phyloP scores from a whole-genome alignment of 176 grass and related monocot species.

The Phoenix dactylifera region DNA sequence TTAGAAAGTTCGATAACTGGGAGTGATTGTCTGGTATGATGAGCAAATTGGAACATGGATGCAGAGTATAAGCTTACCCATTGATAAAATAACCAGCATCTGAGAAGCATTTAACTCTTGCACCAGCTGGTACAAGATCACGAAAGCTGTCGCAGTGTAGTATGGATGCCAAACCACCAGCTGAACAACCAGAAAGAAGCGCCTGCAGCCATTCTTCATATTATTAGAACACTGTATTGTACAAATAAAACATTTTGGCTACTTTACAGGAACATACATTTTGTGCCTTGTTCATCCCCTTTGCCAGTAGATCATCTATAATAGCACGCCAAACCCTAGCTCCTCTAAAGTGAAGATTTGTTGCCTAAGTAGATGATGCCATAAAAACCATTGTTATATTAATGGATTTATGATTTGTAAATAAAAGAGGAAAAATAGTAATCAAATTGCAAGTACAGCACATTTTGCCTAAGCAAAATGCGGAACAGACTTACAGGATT shows the following conservation, averaged over 20 bases:
- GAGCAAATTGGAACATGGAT: no score
- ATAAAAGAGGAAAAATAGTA: not conserved
- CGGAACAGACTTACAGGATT: conserved; percentile 5
- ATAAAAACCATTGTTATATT: not conserved
- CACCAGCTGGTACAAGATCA: conserved; percentile 40
- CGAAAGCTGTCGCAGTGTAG: conserved; percentile 82
- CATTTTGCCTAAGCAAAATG: not conserved
- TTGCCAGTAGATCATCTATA: conserved; percentile 5
- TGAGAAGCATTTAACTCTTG: conserved; percentile 76
- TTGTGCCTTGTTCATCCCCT: conserved; percentile 16
- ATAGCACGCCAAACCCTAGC: conserved; percentile 4
- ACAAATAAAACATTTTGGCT: no score
- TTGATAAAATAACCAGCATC: conserved; percentile 94
- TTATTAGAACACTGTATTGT: no score
- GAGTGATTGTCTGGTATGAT: no score
- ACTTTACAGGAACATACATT: not conserved
- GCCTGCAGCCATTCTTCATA: conserved; percentile 28
- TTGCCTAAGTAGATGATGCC: not conserved
- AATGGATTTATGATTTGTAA: not conserved
- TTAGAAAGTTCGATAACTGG: no score
- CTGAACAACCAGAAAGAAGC: conserved; percentile 86
- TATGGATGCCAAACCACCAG: conserved; percentile 86
- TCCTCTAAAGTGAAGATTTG: conserved; percentile 16
- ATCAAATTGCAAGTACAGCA: not conserved
- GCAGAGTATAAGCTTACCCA: conserved; percentile 31